phyloP scores from a whole-genome alignment of 306 rosid genomes.

The Castanea crenata region DNA sequence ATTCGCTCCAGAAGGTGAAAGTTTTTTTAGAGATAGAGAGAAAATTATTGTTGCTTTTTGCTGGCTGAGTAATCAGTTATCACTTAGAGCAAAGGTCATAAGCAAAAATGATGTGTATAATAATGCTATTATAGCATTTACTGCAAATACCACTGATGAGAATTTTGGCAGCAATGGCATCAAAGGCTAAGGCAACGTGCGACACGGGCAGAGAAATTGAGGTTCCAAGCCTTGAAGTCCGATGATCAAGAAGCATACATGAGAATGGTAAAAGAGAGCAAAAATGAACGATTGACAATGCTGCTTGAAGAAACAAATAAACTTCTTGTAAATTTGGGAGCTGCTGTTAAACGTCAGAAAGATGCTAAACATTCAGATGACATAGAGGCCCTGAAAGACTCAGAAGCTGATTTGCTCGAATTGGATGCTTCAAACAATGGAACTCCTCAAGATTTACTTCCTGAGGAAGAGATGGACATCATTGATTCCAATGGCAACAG shows the following conservation, averaged over 20 bases:
- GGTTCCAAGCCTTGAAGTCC: constrained; percentile 96
- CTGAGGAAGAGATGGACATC: constrained; percentile 70
- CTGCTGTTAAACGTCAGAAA: constrained; percentile 99
- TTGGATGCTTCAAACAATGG: constrained; percentile 69
- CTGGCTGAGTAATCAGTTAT: constrained; percentile 14
- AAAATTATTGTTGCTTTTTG: constrained; percentile 5
- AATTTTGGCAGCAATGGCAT: constrained; percentile 80
- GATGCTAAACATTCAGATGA: constrained; percentile 78
- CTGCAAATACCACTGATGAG: constrained; percentile 11
- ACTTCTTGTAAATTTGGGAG: constrained; percentile 93
- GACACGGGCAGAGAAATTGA: constrained; percentile 91
- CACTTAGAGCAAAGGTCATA: constrained; percentile 13
- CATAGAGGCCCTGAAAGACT: constrained; percentile 71
- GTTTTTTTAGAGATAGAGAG: constrained; percentile 4
- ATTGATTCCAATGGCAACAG: constrained; percentile 73
- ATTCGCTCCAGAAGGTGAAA: not conserved
- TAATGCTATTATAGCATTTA: constrained; percentile 6
- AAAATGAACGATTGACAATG: constrained; percentile 84
- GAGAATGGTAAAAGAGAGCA: constrained; percentile 99
- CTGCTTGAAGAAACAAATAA: constrained; percentile 99
- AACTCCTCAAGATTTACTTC: constrained; percentile 53
- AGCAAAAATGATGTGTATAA: not conserved
- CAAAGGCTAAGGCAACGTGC: constrained; percentile 98
- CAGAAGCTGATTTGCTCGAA: constrained; percentile 75
- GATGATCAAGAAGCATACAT: constrained; percentile 99